Percentiles rank a stretch among this genome's conserved stretches.
Conservation (phyloP, 192 early-diverging fungal genomes). For the Spizellomyces punctatus region DNA sequence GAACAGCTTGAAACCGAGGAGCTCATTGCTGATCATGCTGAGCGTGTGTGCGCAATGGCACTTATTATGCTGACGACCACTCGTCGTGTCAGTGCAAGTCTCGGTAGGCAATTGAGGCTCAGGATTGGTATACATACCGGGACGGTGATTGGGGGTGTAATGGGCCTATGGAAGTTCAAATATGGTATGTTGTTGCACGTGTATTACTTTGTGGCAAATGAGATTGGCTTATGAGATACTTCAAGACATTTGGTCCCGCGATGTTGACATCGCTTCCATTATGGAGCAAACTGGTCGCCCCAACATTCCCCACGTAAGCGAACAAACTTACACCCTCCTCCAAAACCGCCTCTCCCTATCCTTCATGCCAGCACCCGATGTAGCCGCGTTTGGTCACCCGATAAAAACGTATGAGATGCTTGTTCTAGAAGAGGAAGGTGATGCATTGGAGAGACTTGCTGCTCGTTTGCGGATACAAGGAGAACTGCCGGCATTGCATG, state of each 20-base stretch:
- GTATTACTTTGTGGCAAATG: not conserved
- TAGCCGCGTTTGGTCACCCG: constrained; percentile 19
- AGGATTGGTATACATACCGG: constrained; percentile 42
- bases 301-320: constrained; percentile 30
- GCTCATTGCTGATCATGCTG: constrained; percentile 21
- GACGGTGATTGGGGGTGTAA: constrained; percentile 37
- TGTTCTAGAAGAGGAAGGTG: constrained; percentile 14
- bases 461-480: not conserved
- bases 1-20: constrained; percentile 30
- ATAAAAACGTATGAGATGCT: constrained; percentile 32
- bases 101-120: constrained; percentile 20
- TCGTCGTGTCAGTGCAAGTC: constrained; percentile 3
- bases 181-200: constrained; percentile 24
- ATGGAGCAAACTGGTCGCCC: constrained; percentile 36
- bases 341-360: not conserved
- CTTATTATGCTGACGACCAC: constrained; percentile 31
- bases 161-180: constrained; percentile 44
- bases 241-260: constrained; percentile 40
- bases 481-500: not conserved
- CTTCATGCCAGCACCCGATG: constrained; percentile 12
- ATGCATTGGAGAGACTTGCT: constrained; percentile 14
- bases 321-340: constrained; percentile 26
- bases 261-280: constrained; percentile 38
- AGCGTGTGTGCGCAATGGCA: constrained; percentile 29
- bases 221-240: not conserved